Conservation (phyloP, 2,329 filamentous ascomycete species). For the Lizonia empirigonia region DNA sequence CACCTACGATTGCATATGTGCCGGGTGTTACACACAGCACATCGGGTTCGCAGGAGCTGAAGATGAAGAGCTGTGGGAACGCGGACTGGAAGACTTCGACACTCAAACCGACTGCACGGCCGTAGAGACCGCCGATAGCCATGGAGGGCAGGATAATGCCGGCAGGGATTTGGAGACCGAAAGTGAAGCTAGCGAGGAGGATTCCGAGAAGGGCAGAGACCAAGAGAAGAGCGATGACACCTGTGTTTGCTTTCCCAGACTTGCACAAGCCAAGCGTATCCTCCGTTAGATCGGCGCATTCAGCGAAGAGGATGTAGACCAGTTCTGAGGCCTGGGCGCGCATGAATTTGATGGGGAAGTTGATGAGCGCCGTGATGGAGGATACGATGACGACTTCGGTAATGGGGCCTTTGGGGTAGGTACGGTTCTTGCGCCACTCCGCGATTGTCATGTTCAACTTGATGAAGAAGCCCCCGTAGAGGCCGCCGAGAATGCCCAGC, state of each 20-base stretch:
- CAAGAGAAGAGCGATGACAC: slow-evolving; percentile 81
- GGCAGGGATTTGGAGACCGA: slow-evolving; percentile 91
- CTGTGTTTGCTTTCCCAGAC: slow-evolving; percentile 79
- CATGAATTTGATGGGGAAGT: slow-evolving; percentile 97
- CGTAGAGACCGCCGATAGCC: slow-evolving; percentile 89
- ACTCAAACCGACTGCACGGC: slow-evolving; percentile 85
- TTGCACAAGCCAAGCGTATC: slow-evolving; percentile 92
- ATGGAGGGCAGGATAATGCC: slow-evolving; percentile 96
- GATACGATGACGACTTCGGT: slow-evolving; percentile 81
- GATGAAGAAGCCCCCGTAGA: slow-evolving; percentile 95
- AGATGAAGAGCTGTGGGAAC: slow-evolving; percentile 77
- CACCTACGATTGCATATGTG: slow-evolving; percentile 95
- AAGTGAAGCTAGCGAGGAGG: slow-evolving; percentile 83
- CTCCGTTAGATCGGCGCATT: slow-evolving; percentile 80
- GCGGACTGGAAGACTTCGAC: slow-evolving; percentile 86
- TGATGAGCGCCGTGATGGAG: slow-evolving; percentile 82
- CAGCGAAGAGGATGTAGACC: slow-evolving; percentile 88
- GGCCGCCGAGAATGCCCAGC: slow-evolving; percentile 85
- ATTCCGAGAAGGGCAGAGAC: slow-evolving; percentile 84
- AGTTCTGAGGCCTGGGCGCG: slow-evolving; percentile 89
- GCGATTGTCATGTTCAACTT: slow-evolving; percentile 89
- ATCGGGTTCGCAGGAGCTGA: slow-evolving; percentile 82
- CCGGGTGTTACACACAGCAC: slow-evolving; percentile 88
- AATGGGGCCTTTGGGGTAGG: slow-evolving; percentile 72
- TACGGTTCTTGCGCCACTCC: slow-evolving; percentile 74